These are phyloP conservation scores for Aspergillus sp. DNA, from an alignment of 2,329 filamentous ascomycete species.

Conservation along the genomic window DNA sequence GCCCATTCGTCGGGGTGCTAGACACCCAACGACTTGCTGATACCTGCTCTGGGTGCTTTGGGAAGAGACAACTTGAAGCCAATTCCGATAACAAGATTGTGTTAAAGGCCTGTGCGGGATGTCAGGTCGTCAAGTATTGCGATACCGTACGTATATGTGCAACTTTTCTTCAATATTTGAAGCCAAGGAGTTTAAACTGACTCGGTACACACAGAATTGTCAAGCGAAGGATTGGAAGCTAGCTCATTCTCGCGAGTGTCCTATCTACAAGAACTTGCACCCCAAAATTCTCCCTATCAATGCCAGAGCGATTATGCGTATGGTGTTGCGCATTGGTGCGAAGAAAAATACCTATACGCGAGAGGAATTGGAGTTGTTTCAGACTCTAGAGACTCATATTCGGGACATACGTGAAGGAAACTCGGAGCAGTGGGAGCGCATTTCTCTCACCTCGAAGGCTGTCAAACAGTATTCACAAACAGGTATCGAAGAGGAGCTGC, in stretches of 20 bases:
- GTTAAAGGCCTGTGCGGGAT: slow-evolving; percentile 59
- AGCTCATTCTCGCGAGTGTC: slow-evolving; percentile 61
- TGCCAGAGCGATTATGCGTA: slow-evolving; percentile 56
- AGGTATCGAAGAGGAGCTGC: slow-evolving; percentile 43
- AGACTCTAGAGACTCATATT: slow-evolving; percentile 50
- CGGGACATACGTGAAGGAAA: slow-evolving; percentile 46
- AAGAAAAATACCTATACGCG: slow-evolving; percentile 35
- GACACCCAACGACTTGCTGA: slow-evolving; percentile 53
- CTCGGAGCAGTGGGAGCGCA: slow-evolving; percentile 47
- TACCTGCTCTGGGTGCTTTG: slow-evolving; percentile 60
- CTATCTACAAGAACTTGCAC: slow-evolving; percentile 48
- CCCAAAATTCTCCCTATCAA: slow-evolving; percentile 54
- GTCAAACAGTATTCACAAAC: slow-evolving; percentile 54
- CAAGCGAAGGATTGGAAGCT: slow-evolving; percentile 61
- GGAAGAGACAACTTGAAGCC: slow-evolving; percentile 31
- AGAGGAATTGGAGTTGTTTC: slow-evolving; percentile 45
- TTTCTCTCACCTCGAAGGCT: slow-evolving; percentile 55
- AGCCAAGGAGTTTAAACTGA: background rate
- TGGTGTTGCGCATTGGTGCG: slow-evolving; percentile 45
- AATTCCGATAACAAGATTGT: slow-evolving; percentile 4
- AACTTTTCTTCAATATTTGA: background rate
- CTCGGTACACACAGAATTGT: slow-evolving; percentile 47
- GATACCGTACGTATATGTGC: slow-evolving; percentile 49
- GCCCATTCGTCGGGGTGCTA: slow-evolving; percentile 56
- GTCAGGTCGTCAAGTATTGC: slow-evolving; percentile 60